Conservation (phyloP, 805 yeast genomes). For the Brettanomyces naardenensis region DNA sequence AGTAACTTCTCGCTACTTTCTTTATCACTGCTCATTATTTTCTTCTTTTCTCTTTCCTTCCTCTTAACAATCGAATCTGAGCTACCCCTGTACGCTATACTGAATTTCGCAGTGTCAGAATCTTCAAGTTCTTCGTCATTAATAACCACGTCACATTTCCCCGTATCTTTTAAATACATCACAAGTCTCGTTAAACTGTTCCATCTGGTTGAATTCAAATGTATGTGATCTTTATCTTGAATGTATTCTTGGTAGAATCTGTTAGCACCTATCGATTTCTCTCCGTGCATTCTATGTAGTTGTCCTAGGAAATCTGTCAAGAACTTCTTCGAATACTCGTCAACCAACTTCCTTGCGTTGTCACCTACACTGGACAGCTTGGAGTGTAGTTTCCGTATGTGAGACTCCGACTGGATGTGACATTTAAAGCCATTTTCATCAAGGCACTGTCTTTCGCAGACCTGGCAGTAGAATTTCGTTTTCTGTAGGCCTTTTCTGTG, state of each 20-base stretch:
- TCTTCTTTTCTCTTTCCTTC: constrained; percentile 33
- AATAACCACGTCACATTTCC: constrained; percentile 43
- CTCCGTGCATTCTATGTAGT: constrained; percentile 67
- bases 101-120: constrained; percentile 24
- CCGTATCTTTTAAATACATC: constrained; percentile 47
- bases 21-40: constrained; percentile 36
- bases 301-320: constrained; percentile 54
- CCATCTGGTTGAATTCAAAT: constrained; percentile 87
- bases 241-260: constrained; percentile 87
- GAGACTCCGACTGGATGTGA: constrained; percentile 80
- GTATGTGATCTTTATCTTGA: constrained; percentile 73
- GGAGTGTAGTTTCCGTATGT: constrained; percentile 44
- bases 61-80: neutral
- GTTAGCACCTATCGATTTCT: constrained; percentile 72
- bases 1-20: constrained; percentile 34
- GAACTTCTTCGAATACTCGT: constrained; percentile 53
- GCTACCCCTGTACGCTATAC: neutral
- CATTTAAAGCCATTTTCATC: constrained; percentile 94
- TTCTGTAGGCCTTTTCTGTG: constrained; percentile 72
- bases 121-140: constrained; percentile 27
- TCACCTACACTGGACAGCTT: constrained; percentile 36
- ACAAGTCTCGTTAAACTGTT: constrained; percentile 60
- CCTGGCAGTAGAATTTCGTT: constrained; percentile 81
- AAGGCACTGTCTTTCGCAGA: constrained; percentile 88
- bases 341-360: constrained; percentile 29